Evolutionary conservation across 2,329 filamentous ascomycete genomes (phyloP).

Genomic region (Cladosporium cucumerinum): DNA sequence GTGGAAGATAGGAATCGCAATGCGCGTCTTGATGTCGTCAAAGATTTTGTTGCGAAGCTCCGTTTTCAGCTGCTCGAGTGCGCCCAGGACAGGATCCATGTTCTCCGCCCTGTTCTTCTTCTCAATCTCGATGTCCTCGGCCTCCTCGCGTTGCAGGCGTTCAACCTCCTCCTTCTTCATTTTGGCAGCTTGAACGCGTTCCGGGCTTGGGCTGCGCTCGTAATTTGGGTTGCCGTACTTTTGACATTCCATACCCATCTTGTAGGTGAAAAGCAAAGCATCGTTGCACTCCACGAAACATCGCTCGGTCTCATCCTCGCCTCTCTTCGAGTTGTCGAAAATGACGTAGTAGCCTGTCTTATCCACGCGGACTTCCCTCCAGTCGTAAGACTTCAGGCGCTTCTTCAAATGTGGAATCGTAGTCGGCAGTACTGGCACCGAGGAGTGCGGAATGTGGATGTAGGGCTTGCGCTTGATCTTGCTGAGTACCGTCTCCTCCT

Average conservation of each 20-base stretch:
- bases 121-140: constrained; percentile 82
- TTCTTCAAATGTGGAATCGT: constrained; percentile 90
- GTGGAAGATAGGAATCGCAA: constrained; percentile 76
- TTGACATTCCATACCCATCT: constrained; percentile 85
- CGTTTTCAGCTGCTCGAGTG: constrained; percentile 70
- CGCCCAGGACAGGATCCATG: constrained; percentile 85
- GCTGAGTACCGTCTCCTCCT: constrained; percentile 62
- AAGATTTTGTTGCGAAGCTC: constrained; percentile 86
- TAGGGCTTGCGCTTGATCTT: constrained; percentile 79
- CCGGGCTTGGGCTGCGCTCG: constrained; percentile 52
- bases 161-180: constrained; percentile 64
- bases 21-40: constrained; percentile 80
- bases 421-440: constrained; percentile 79
- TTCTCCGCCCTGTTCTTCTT: constrained; percentile 82
- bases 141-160: constrained; percentile 67
- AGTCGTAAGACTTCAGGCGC: constrained; percentile 75
- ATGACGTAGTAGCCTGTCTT: constrained; percentile 84
- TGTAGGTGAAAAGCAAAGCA: constrained; percentile 84
- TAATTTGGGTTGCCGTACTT: constrained; percentile 64
- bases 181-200: constrained; percentile 46
- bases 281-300: constrained; percentile 78
- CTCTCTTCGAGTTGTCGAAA: constrained; percentile 75
- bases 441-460: constrained; percentile 81
- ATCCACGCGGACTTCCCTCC: constrained; percentile 80
- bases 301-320: constrained; percentile 74